Conservation (phyloP, 805 yeast genomes). For the Metschnikowia shivogae region DNA sequence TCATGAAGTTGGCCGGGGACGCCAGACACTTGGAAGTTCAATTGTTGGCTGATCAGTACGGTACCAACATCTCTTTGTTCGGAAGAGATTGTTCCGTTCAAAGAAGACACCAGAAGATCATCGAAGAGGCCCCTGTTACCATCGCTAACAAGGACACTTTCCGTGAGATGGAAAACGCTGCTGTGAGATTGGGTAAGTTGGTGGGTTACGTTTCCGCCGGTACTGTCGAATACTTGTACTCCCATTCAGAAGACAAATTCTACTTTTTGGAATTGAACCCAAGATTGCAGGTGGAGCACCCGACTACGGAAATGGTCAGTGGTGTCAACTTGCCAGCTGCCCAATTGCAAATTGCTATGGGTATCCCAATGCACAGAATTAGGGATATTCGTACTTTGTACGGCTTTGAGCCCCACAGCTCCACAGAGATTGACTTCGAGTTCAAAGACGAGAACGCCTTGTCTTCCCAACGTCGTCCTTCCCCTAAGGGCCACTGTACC, state of each 20-base stretch:
- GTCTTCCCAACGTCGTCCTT: conserved; percentile 83
- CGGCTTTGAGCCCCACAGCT: conserved; percentile 93
- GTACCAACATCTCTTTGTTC: conserved; percentile 92
- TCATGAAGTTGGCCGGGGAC: conserved; percentile 94
- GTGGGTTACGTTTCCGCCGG: conserved; percentile 99
- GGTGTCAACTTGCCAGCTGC: conserved; percentile 99
- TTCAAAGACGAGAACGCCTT: conserved; percentile 70
- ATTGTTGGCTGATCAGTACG: conserved; percentile 95
- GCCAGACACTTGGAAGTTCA: conserved; percentile 99
- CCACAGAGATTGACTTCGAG: conserved; percentile 86
- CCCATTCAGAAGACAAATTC: conserved; percentile 90
- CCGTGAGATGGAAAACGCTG: conserved; percentile 91
- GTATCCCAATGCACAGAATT: conserved; percentile 94
- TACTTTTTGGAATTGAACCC: conserved; percentile 97
- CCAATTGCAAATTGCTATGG: conserved; percentile 98
- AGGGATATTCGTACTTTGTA: conserved; percentile 87
- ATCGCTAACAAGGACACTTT: conserved; percentile 85
- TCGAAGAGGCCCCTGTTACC: conserved; percentile 99
- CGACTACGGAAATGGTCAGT: conserved; percentile 98
- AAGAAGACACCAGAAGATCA: conserved; percentile 98
- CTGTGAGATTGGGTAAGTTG: conserved; percentile 91
- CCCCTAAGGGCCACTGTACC: conserved; percentile 97
- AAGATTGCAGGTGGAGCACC: conserved; percentile 99
- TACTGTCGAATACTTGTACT: conserved; percentile 95
- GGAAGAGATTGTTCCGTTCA: conserved; percentile 99